Evolutionary conservation across 1,139 yeast species (phyloP), one percentile per base, ranked within the genome.

Genomic region (Magnusiomyces ingens): DNA sequence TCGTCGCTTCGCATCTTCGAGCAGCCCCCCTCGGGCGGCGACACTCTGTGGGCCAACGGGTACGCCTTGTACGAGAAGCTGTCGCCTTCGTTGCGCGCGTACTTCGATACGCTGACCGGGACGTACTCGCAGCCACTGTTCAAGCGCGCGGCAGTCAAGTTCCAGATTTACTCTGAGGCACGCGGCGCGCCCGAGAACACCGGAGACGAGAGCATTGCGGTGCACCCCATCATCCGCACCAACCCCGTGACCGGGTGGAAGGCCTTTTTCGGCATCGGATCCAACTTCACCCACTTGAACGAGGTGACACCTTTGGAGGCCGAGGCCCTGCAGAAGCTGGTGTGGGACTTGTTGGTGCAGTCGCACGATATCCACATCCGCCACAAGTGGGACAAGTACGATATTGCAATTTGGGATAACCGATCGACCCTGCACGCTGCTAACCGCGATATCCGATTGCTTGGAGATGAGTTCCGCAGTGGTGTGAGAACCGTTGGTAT

Each of bases 401-500:
- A 85, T 2, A 80, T 82, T 45, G 85, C 59, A 11, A 53, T 62
- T 35, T 62, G 65, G 65, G 65, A 62, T 52, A 62, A 62, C 60
- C 59, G 65, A 26, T 52, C 56, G 50, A 59, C 64, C 2, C 58
- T 52, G 53, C 65, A 62, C 57, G 52, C 58, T 22, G 63, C 64
- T 10, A 58, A 50, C 11, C 19, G n/a, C 32, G 53, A 47, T 21
- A 26, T 58, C 49, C 19, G 19, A 38, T 26, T 26, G 32, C 45
- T 48, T 35, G 32, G 32, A 26, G 32, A 26, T 26, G 42, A 18
- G 19, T 15, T 15, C 19, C 73, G 84, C 64, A 84, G 78, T 59
- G 84, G 83, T 35, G 78, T 80, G 29, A 73, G 85, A 64, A 84
- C 79, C 19, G 78, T 82, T 5, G 71, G 82, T 0, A 72, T 80